Conservation (phyloP, 2,329 filamentous ascomycete genomes). For the Ilyonectria destructans region DNA sequence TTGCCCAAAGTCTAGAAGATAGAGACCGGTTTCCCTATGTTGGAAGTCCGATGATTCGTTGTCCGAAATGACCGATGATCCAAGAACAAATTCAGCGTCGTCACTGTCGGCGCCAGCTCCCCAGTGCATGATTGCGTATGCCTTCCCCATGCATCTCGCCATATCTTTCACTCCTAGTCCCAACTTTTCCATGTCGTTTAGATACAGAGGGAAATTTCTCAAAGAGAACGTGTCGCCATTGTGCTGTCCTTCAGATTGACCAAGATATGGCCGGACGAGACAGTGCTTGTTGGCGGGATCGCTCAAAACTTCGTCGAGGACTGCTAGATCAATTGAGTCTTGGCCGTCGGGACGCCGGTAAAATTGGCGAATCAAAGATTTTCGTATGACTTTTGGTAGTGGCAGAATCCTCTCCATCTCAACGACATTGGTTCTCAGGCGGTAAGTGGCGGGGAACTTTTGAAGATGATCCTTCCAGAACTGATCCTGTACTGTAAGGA, state of each 20-base stretch:
- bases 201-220: constrained; percentile 30
- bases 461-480: constrained; percentile 6
- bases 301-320: constrained; percentile 17
- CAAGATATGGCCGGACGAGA: constrained; percentile 33
- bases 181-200: constrained; percentile 27
- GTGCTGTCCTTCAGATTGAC: constrained; percentile 18
- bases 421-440: too few relatives aligned
- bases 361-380: constrained; percentile 33
- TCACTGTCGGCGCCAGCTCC: constrained; percentile 42
- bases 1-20: constrained; percentile 46
- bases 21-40: constrained; percentile 30
- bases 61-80: constrained; percentile 6
- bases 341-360: constrained; percentile 22
- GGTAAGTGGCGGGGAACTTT: constrained; percentile 4
- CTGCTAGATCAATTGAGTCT: background rate
- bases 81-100: constrained; percentile 45
- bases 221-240: constrained; percentile 3
- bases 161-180: constrained; percentile 31
- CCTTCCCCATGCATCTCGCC: constrained; percentile 38
- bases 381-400: constrained; percentile 7
- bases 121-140: constrained; percentile 45
- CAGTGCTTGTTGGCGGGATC: constrained; percentile 41
- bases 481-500: background rate
- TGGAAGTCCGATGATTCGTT: constrained; percentile 18
- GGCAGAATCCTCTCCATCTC: too few relatives aligned